Percentiles rank a stretch among this genome's conserved stretches.
These are phyloP conservation scores for Exserohilum rostratum DNA, from an alignment of 2,329 filamentous ascomycete species.

Conservation along the genomic window DNA sequence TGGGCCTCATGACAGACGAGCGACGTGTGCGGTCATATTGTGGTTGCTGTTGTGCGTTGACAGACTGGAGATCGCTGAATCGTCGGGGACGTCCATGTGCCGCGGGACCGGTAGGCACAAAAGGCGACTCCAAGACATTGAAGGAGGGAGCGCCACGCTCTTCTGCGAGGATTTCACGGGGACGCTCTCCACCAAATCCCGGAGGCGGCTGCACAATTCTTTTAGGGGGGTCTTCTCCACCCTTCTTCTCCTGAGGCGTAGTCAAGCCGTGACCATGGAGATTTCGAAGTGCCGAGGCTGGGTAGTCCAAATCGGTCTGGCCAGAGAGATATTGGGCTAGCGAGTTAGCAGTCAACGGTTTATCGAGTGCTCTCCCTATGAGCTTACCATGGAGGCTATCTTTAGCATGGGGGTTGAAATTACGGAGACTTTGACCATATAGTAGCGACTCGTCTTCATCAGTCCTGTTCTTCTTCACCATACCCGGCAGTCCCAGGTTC, in stretches of 20 bases:
- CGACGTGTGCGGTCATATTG: not conserved
- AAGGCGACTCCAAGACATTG: not conserved
- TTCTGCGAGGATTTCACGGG: constrained; percentile 12
- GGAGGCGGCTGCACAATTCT: constrained; percentile 19
- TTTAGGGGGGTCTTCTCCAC: not conserved
- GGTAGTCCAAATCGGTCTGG: constrained; percentile 1
- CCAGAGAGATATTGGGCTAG: constrained; percentile 23
- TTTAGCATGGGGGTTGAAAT: constrained; percentile 3
- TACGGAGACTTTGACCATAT: constrained; percentile 4
- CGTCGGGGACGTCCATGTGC: constrained; percentile 1
- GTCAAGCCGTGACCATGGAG: not conserved
- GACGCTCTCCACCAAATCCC: constrained; percentile 8
- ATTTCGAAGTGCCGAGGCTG: not conserved
- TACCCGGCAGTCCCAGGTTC: constrained; percentile 19
- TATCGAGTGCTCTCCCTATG: constrained; percentile 25
- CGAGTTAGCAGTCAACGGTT: constrained; percentile 27
- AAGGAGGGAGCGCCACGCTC: not conserved
- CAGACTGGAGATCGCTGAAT: constrained; percentile 6
- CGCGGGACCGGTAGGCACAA: constrained; percentile 1
- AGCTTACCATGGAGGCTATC: constrained; percentile 26
- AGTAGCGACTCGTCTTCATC: constrained; percentile 3
- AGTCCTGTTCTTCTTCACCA: not conserved
- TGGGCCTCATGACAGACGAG: not conserved
- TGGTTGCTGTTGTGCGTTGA: not conserved
- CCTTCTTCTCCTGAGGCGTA: not conserved